Conservation (phyloP, 2,329 filamentous ascomycete genomes). For the Zasmidium citrigriseum region DNA sequence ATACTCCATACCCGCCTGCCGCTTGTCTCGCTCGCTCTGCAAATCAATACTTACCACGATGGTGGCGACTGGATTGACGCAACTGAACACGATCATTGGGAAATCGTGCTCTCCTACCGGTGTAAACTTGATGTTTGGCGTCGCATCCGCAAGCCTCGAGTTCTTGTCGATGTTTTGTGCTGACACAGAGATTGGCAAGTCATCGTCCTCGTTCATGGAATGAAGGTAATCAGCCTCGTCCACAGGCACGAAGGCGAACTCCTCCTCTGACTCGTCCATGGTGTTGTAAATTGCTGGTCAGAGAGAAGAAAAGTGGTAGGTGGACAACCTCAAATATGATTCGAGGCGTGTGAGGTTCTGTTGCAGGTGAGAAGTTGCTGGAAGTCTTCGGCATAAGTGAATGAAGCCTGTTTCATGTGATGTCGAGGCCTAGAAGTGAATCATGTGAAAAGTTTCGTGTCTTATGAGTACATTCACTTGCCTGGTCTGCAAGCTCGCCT, state of each 20-base stretch:
- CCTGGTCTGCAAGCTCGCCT: neutral
- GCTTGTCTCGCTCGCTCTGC: neutral
- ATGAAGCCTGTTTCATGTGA: neutral
- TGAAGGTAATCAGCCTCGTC: too few relatives aligned
- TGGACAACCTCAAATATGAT: neutral
- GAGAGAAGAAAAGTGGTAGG: neutral
- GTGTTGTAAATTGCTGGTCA: neutral
- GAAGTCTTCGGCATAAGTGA: neutral
- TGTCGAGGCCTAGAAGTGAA: neutral
- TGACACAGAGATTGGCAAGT: conserved; percentile 4
- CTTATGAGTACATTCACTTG: conserved; percentile 5
- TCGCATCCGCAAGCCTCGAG: conserved; percentile 12
- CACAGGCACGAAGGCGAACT: too few relatives aligned
- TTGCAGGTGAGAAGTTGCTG: neutral
- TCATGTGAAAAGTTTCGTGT: neutral
- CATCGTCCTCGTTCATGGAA: neutral
- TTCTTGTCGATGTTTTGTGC: conserved; percentile 21
- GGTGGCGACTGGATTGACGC: conserved; percentile 7
- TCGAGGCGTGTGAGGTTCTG: neutral
- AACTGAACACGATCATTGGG: conserved; percentile 19
- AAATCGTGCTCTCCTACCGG: conserved; percentile 11
- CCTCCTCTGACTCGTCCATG: too few relatives aligned
- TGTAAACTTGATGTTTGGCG: conserved; percentile 19
- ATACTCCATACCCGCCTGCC: neutral
- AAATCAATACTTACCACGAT: neutral